These are phyloP conservation scores for Bacidia gigantensis DNA, from an alignment of 495 filamentous ascomycete species.

Conservation along the genomic window DNA sequence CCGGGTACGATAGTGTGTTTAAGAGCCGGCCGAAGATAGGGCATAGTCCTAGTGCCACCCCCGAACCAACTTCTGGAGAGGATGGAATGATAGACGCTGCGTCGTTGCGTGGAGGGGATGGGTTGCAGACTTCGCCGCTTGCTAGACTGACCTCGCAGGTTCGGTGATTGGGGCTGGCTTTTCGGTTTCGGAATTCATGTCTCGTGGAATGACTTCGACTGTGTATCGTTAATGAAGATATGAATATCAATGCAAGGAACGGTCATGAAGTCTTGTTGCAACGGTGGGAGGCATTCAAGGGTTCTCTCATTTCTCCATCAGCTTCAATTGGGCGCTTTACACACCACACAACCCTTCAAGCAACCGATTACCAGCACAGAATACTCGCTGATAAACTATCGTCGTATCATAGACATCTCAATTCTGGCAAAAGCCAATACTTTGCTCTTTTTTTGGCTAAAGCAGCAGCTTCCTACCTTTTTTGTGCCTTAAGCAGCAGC, in stretches of 20 bases:
- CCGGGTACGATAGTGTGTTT: constrained; percentile 75
- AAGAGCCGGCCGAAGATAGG: constrained; percentile 70
- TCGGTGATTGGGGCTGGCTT: neutral
- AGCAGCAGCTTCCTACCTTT: neutral
- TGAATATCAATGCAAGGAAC: too few species aligned
- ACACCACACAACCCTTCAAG: too few species aligned
- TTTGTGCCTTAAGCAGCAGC: constrained; percentile 1
- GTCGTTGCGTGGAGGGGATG: neutral
- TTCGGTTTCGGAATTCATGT: neutral
- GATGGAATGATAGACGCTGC: neutral
- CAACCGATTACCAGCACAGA: too few species aligned
- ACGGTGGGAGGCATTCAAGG: too few species aligned
- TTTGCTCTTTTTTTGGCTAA: neutral
- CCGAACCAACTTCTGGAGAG: constrained; percentile 12
- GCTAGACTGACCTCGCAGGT: neutral
- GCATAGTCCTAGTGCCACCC: constrained; percentile 55
- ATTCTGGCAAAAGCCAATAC: too few species aligned
- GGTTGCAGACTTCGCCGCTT: neutral
- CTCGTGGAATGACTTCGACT: too few species aligned
- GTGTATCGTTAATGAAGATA: too few species aligned
- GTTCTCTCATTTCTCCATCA: too few species aligned
- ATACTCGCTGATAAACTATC: too few species aligned
- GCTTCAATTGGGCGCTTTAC: too few species aligned
- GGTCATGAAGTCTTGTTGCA: too few species aligned
- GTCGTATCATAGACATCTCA: too few species aligned